Conservation (phyloP, 2,329 filamentous ascomycete genomes). For the Cladosporium sp. region DNA sequence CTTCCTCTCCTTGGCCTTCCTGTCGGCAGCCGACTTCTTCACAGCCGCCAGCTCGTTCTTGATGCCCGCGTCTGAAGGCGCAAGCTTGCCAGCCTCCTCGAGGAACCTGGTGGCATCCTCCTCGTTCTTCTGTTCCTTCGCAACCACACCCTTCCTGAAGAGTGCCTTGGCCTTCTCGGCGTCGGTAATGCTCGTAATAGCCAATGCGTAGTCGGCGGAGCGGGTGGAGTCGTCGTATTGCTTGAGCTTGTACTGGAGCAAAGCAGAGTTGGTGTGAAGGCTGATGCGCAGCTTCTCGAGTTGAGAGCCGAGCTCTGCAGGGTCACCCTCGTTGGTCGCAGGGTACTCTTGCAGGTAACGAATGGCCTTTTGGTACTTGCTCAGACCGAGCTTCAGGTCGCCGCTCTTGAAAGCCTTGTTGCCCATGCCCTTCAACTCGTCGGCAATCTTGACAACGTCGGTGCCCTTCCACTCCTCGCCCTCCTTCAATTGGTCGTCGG, state of each 20-base stretch:
- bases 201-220: slow-evolving; percentile 72
- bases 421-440: slow-evolving; percentile 85
- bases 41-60: slow-evolving; percentile 72
- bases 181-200: slow-evolving; percentile 63
- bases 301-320: slow-evolving; percentile 64
- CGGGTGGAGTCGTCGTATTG: slow-evolving; percentile 69
- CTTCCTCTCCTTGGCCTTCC: slow-evolving; percentile 85
- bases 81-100: slow-evolving; percentile 45
- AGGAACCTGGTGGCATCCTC: slow-evolving; percentile 63
- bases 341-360: slow-evolving; percentile 87
- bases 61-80: slow-evolving; percentile 72
- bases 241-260: slow-evolving; percentile 79
- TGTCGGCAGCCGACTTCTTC: slow-evolving; percentile 72
- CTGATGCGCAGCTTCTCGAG: slow-evolving; percentile 77
- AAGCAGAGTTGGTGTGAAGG: slow-evolving; percentile 83
- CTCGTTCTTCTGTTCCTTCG: slow-evolving; percentile 76
- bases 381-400: slow-evolving; percentile 68
- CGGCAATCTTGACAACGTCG: slow-evolving; percentile 74
- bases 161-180: slow-evolving; percentile 85
- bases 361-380: slow-evolving; percentile 93
- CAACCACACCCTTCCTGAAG: slow-evolving; percentile 79
- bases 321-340: slow-evolving; percentile 66
- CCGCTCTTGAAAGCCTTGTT: slow-evolving; percentile 88
- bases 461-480: slow-evolving; percentile 64
- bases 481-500: slow-evolving; percentile 68